phyloP scores from a whole-genome alignment of 257 asterid species.

The Galeopsis tetrahit region DNA sequence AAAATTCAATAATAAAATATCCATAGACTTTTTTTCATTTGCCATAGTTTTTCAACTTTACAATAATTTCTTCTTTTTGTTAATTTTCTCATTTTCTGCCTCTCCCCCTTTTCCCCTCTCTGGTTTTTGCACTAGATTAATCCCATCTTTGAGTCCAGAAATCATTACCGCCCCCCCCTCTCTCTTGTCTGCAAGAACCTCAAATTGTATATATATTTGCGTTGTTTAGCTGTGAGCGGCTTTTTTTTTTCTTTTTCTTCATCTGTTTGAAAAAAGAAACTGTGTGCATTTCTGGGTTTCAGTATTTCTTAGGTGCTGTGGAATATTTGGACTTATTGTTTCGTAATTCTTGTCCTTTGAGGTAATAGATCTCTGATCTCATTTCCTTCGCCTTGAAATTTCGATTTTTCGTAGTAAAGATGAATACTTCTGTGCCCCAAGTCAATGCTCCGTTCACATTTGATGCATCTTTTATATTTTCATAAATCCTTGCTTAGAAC shows the following conservation, averaged over 20 bases:
- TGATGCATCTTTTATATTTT: slow-evolving; percentile 6
- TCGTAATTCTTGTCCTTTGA: neutral
- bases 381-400: slow-evolving; percentile 21
- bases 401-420: slow-evolving; percentile 23
- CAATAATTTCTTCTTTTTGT: slow-evolving; percentile 1
- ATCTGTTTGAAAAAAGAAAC: slow-evolving; percentile 32
- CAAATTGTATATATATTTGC: neutral
- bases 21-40: slow-evolving; percentile 30
- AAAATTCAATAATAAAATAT: slow-evolving; percentile 28
- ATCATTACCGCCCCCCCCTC: slow-evolving; percentile 25
- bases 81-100: slow-evolving; percentile 15
- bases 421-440: slow-evolving; percentile 24
- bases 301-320: slow-evolving; percentile 16
- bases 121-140: slow-evolving; percentile 36
- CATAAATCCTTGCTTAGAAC: neutral
- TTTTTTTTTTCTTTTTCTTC: slow-evolving; percentile 28
- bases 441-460: slow-evolving; percentile 39
- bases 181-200: slow-evolving; percentile 11
- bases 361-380: slow-evolving; percentile 43
- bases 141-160: slow-evolving; percentile 29
- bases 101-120: slow-evolving; percentile 28
- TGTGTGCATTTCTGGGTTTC: slow-evolving; percentile 36
- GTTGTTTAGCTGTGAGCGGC: slow-evolving; percentile 11
- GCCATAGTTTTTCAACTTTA: slow-evolving; percentile 24
- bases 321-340: slow-evolving; percentile 25